These are phyloP conservation scores for Penicillium fuscoglaucum DNA, from an alignment of 2,329 filamentous ascomycete species.

Conservation along the genomic window DNA sequence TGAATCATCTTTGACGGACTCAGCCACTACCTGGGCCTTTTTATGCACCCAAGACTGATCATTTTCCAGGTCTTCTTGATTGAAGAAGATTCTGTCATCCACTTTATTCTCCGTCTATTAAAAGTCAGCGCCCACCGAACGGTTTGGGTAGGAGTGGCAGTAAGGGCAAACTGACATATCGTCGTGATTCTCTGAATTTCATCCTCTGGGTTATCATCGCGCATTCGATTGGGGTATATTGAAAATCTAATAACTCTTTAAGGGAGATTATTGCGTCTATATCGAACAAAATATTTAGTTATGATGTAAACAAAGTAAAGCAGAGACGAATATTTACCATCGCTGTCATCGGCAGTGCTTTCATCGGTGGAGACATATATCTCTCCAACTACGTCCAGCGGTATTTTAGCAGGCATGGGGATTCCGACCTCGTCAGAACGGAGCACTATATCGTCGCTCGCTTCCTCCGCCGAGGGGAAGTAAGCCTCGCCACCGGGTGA, in stretches of 20 bases:
- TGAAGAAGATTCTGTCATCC: not conserved
- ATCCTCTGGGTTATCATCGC: not conserved
- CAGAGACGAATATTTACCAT: not conserved
- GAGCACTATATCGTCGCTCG: not conserved
- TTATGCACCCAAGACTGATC: not conserved
- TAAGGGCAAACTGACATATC: not conserved
- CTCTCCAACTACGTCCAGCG: not conserved
- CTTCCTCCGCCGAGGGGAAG: not conserved
- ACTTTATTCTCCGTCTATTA: not conserved
- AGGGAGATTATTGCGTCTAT: not conserved
- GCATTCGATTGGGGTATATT: not conserved
- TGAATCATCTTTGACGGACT: not conserved
- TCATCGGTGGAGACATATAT: not conserved
- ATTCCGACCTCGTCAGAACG: not conserved
- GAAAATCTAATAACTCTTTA: not conserved
- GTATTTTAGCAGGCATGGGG: not conserved
- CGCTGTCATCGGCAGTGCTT: not conserved
- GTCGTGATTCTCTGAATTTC: not conserved
- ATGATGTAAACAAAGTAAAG: not conserved
- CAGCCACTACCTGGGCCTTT: not conserved
- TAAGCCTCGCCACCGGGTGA: not conserved
- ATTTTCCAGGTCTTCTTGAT: not conserved
- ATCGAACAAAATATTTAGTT: not conserved
- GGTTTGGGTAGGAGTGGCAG: not conserved
- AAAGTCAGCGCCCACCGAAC: not conserved